Evolutionary conservation across 1,139 yeast genomes (phyloP).

Genomic region (Lodderomyces oxycetoniae): DNA sequence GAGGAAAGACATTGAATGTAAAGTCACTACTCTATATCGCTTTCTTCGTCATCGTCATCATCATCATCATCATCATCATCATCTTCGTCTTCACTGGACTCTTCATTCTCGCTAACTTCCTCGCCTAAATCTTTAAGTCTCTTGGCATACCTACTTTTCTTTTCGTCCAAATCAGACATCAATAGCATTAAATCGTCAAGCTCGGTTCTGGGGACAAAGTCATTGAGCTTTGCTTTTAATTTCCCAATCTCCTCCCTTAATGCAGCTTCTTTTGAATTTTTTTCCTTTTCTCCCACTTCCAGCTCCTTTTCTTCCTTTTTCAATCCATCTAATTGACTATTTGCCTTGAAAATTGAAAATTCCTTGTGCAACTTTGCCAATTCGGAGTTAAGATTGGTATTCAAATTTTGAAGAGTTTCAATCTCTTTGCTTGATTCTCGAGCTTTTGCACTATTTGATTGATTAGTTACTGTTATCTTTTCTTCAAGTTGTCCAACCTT

Average conservation of each 20-base stretch:
- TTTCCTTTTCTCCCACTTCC: background rate
- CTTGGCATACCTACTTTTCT: conserved; percentile 53
- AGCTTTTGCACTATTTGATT: background rate
- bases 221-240: conserved; percentile 14
- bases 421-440: background rate
- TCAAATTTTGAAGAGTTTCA: background rate
- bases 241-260: conserved; percentile 3
- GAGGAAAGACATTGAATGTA: no score
- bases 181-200: conserved; percentile 73
- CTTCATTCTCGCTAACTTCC: conserved; percentile 46
- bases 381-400: background rate
- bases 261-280: conserved; percentile 1
- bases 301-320: conserved; percentile 5
- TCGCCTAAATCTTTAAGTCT: conserved; percentile 47
- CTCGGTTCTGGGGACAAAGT: conserved; percentile 52
- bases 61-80: conserved; percentile 25
- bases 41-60: conserved; percentile 15
- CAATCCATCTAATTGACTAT: background rate
- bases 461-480: background rate
- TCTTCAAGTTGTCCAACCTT: background rate
- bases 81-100: conserved; percentile 34
- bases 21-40: no score
- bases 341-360: background rate
- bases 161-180: conserved; percentile 71
- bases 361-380: background rate